Percentiles rank a stretch among this genome's conserved stretches.
Evolutionary conservation across 2,329 filamentous ascomycete genomes (phyloP).

Genomic region (Epichloe brachyelytri): DNA sequence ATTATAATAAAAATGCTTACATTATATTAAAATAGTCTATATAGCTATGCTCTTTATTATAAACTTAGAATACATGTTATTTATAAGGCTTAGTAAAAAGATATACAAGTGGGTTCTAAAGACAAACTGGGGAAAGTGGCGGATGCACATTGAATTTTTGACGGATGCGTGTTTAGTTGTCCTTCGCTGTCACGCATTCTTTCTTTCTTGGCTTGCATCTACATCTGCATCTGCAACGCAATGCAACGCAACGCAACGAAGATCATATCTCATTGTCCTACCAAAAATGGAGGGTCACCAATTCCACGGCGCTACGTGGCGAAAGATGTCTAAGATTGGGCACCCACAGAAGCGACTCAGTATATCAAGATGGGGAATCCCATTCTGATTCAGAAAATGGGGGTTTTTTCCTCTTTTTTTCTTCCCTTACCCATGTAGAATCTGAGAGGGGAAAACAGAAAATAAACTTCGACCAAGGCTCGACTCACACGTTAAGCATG

Average conservation of each 20-base stretch:
- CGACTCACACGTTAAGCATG: not conserved
- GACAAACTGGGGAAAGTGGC: no score
- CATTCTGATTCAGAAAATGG: not conserved
- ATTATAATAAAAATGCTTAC: no score
- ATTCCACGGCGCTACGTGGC: not conserved
- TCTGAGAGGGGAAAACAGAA: not conserved
- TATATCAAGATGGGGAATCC: not conserved
- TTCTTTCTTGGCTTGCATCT: not conserved
- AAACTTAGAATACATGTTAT: no score
- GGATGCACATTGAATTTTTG: no score
- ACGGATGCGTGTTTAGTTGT: no score
- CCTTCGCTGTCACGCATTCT: not conserved
- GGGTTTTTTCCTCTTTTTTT: not conserved
- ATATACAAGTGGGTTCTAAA: no score
- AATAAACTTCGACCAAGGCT: not conserved
- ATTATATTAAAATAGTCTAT: no score
- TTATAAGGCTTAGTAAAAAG: no score
- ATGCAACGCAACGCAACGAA: not conserved
- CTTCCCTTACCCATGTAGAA: not conserved
- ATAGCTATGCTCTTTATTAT: no score
- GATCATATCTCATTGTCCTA: constrained; percentile 1
- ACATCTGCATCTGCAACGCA: not conserved
- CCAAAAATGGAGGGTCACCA: not conserved
- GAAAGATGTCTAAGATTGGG: not conserved
- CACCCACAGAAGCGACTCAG: not conserved